Conservation (phyloP, 2,329 filamentous ascomycete genomes). For the Teratosphaeria epicoccoides region DNA sequence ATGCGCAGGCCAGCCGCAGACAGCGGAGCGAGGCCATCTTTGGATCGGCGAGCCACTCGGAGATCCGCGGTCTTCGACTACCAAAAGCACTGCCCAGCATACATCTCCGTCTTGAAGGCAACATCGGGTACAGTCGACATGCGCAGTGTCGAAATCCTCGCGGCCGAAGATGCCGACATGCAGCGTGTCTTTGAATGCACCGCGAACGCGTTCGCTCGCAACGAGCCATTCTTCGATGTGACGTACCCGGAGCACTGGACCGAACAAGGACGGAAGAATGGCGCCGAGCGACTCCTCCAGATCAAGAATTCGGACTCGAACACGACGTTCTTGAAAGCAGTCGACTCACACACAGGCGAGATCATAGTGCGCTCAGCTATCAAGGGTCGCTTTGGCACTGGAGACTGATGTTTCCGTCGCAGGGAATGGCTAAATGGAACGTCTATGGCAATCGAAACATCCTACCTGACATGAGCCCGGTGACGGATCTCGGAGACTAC, state of each 20-base stretch:
- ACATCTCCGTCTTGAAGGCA: no score
- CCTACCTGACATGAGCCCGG: slow-evolving; percentile 3
- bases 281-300: slow-evolving; percentile 15
- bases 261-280: slow-evolving; percentile 13
- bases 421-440: slow-evolving; percentile 25
- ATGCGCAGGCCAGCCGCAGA: no score
- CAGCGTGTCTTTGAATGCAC: slow-evolving; percentile 21
- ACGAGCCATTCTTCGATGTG: slow-evolving; percentile 20
- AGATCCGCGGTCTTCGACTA: no score
- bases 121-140: not conserved
- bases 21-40: no score
- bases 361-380: slow-evolving; percentile 11
- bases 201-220: slow-evolving; percentile 18
- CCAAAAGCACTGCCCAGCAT: no score
- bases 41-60: no score
- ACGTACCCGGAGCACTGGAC: slow-evolving; percentile 20
- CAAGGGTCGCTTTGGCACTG: no score
- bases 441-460: slow-evolving; percentile 13
- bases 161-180: slow-evolving; percentile 19
- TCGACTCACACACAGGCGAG: slow-evolving; percentile 14
- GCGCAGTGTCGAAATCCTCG: not conserved
- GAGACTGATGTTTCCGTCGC: not conserved
- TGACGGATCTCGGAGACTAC: slow-evolving; percentile 8
- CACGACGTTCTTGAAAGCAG: slow-evolving; percentile 22
- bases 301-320: slow-evolving; percentile 13